A percentile compares a stretch with the other conserved stretches of the same genome.
Conservation (phyloP, 345 rosid genomes). For the Noccaea caerulescens region DNA sequence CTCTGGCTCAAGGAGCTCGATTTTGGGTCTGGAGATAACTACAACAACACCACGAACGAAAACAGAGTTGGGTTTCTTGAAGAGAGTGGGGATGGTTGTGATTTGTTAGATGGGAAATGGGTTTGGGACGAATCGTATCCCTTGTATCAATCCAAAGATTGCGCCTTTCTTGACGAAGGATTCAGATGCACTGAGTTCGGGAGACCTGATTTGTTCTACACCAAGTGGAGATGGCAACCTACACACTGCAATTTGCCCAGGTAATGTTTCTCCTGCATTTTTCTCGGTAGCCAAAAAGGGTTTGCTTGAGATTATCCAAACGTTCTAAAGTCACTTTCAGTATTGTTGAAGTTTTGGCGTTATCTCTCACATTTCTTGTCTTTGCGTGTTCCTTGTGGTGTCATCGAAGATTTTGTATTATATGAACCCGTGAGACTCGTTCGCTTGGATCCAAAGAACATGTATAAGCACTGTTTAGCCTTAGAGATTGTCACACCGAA, state of each 20-base stretch:
- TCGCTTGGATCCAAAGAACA: slow-evolving; percentile 1
- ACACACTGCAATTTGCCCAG: slow-evolving; percentile 79
- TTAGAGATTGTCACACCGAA: background rate
- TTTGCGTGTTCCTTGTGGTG: background rate
- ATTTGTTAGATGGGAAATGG: slow-evolving; percentile 89
- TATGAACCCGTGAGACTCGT: background rate
- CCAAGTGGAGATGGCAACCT: slow-evolving; percentile 99
- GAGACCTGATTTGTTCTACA: slow-evolving; percentile 79
- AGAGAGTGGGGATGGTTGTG: slow-evolving; percentile 60
- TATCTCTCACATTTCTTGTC: background rate
- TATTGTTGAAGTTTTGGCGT: background rate
- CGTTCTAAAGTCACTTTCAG: slow-evolving; percentile 5
- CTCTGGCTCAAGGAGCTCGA: slow-evolving; percentile 60
- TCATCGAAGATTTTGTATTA: slow-evolving; percentile 8
- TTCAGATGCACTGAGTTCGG: slow-evolving; percentile 91
- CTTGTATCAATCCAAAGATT: slow-evolving; percentile 80
- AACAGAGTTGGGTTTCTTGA: slow-evolving; percentile 64
- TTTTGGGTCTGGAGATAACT: slow-evolving; percentile 34
- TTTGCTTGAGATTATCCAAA: slow-evolving; percentile 1
- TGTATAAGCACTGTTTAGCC: background rate
- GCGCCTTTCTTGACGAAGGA: slow-evolving; percentile 79
- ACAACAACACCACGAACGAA: slow-evolving; percentile 11
- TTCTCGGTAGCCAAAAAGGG: background rate
- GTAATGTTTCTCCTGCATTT: slow-evolving; percentile 41
- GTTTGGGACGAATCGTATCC: slow-evolving; percentile 95